Conservation (phyloP, 2,329 filamentous ascomycete genomes). For the Epicoccum nigrum region DNA sequence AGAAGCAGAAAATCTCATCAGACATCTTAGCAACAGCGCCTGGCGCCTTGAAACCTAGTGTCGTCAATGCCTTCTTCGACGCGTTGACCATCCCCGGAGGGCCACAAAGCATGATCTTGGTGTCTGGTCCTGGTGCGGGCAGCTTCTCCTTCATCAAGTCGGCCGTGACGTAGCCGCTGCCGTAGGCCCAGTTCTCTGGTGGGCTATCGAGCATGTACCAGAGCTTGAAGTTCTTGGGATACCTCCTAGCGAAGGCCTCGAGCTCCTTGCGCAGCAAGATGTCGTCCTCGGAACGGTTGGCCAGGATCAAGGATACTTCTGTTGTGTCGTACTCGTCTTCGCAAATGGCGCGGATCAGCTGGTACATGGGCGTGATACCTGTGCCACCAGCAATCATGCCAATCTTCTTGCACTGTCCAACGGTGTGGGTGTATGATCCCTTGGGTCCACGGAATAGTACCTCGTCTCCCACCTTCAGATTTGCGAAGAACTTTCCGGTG, state of each 20-base stretch:
- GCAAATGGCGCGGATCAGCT: conserved; percentile 68
- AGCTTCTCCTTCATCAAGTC: conserved; percentile 59
- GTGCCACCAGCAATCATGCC: conserved; percentile 63
- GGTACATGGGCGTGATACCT: conserved; percentile 64
- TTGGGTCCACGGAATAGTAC: conserved; percentile 63
- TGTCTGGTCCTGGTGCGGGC: conserved; percentile 53
- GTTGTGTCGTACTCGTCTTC: conserved; percentile 66
- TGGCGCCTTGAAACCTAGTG: conserved; percentile 59
- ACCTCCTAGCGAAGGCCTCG: conserved; percentile 58
- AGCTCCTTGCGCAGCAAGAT: conserved; percentile 65
- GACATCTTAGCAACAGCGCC: conserved; percentile 58
- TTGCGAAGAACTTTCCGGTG: conserved; percentile 56
- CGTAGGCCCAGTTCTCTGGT: conserved; percentile 17
- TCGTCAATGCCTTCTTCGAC: conserved; percentile 54
- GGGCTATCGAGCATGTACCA: conserved; percentile 59
- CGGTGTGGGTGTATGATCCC: conserved; percentile 60
- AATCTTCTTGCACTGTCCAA: conserved; percentile 49
- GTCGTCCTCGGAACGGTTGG: conserved; percentile 64
- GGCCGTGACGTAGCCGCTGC: conserved; percentile 43
- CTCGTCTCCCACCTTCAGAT: conserved; percentile 56
- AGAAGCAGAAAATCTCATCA: conserved; percentile 64
- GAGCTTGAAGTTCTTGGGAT: conserved; percentile 61
- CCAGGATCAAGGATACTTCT: conserved; percentile 63
- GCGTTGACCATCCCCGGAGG: conserved; percentile 64
- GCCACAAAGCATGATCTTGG: conserved; percentile 65